A percentile compares a stretch with the other conserved stretches of the same genome.
Conservation (phyloP, 2,329 filamentous ascomycete species). For the Nothopassalora personata region DNA sequence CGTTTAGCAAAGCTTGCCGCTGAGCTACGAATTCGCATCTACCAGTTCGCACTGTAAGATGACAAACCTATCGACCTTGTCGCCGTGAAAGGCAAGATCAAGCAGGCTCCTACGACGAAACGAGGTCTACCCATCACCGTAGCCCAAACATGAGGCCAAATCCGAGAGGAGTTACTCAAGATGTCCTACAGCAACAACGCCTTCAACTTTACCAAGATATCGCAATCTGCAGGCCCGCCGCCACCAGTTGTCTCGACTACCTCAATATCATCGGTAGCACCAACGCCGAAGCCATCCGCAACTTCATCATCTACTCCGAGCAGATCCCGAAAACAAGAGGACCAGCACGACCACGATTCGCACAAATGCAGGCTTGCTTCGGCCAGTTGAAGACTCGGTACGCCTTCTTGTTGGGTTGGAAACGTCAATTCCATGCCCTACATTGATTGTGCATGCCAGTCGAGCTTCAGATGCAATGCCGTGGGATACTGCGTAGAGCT, state of each 20-base stretch:
- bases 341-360: background rate
- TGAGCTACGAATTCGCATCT: background rate
- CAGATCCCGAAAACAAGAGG: background rate
- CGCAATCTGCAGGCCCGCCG: background rate
- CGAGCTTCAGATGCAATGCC: too few species aligned
- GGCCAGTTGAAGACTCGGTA: background rate
- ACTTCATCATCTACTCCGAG: background rate
- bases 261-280: background rate
- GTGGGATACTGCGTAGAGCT: too few species aligned
- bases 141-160: background rate
- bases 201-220: constrained; percentile 1
- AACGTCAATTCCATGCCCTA: background rate
- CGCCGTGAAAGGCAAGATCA: background rate
- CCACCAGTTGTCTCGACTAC: background rate
- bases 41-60: background rate
- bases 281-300: background rate
- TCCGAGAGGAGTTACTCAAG: background rate
- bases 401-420: background rate
- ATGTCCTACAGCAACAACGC: background rate
- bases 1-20: background rate
- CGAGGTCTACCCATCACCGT: background rate
- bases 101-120: background rate
- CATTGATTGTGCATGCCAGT: too few species aligned
- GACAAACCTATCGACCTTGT: background rate
- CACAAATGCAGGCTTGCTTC: background rate